phyloP scores from a whole-genome alignment of 768 basidiomycete species.

The Lactarius hatsudake region DNA sequence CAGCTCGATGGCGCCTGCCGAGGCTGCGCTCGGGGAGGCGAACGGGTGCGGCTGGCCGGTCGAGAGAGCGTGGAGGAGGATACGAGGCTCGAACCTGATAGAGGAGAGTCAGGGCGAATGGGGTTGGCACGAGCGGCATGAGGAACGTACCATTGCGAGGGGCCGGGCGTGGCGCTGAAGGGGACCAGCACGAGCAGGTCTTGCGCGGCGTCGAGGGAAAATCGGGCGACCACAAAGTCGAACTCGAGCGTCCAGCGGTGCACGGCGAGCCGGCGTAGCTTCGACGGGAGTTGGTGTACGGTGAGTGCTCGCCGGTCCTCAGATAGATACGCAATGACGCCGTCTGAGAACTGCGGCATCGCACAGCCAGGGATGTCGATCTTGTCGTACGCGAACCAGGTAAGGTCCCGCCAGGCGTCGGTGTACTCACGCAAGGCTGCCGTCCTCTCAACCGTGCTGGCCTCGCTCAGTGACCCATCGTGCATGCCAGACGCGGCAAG shows the following conservation, averaged over 20 bases:
- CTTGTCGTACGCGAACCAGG: slow-evolving; percentile 6
- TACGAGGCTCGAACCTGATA: slow-evolving; percentile 10
- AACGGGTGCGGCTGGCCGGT: slow-evolving; percentile 7
- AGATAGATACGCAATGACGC: neutral
- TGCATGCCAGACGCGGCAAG: slow-evolving; percentile 7
- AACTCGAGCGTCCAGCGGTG: slow-evolving; percentile 3
- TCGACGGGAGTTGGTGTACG: slow-evolving; percentile 1
- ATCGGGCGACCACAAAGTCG: neutral
- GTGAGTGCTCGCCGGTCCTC: neutral
- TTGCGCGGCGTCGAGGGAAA: neutral
- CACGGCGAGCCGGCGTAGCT: neutral
- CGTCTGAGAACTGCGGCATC: slow-evolving; percentile 6
- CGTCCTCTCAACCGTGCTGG: neutral
- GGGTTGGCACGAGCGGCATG: neutral
- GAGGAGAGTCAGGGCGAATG: neutral
- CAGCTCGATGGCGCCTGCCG: neutral
- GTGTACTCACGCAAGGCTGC: slow-evolving; percentile 4
- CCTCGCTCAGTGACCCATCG: neutral
- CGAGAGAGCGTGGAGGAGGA: neutral
- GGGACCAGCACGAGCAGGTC: slow-evolving; percentile 5
- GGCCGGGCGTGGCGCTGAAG: neutral
- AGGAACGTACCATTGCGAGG: neutral
- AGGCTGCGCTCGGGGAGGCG: neutral
- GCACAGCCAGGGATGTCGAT: slow-evolving; percentile 2
- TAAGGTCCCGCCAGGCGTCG: neutral